These are phyloP conservation scores for Citrus cavaleriei DNA, from an alignment of 345 rosid genomes.

Conservation along the genomic window DNA sequence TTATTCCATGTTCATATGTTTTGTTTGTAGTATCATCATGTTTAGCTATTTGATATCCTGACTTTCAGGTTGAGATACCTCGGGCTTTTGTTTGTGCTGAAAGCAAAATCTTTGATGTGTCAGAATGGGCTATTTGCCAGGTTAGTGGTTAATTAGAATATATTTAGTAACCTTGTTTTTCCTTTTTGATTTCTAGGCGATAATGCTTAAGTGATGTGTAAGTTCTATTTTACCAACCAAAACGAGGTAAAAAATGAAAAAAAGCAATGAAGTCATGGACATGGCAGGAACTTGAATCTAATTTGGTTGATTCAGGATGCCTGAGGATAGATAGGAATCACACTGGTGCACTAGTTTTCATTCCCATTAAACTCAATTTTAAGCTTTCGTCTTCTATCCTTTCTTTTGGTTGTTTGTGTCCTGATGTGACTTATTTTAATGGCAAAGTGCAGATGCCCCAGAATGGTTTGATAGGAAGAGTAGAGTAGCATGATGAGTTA, in stretches of 20 bases:
- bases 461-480: not conserved
- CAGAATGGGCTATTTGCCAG: constrained; percentile 99
- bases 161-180: not conserved
- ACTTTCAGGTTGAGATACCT: constrained; percentile 80
- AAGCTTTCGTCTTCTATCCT: not conserved
- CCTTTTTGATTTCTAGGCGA: not conserved
- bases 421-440: not conserved
- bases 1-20: not conserved
- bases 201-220: not conserved
- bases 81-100: constrained; percentile 99
- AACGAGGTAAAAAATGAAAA: not conserved
- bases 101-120: constrained; percentile 96
- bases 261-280: not conserved
- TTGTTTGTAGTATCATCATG: constrained; percentile 6
- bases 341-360: not conserved
- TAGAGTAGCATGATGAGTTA: not conserved
- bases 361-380: not conserved
- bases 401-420: not conserved
- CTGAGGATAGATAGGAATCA: not conserved
- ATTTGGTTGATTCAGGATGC: not conserved
- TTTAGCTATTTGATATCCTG: constrained; percentile 18
- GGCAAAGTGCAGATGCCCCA: not conserved
- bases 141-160: constrained; percentile 30
- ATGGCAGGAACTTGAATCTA: not conserved
- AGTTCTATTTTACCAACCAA: not conserved